phyloP scores from a whole-genome alignment of 495 filamentous ascomycete genomes.

The Trypethelium eluteriae region DNA sequence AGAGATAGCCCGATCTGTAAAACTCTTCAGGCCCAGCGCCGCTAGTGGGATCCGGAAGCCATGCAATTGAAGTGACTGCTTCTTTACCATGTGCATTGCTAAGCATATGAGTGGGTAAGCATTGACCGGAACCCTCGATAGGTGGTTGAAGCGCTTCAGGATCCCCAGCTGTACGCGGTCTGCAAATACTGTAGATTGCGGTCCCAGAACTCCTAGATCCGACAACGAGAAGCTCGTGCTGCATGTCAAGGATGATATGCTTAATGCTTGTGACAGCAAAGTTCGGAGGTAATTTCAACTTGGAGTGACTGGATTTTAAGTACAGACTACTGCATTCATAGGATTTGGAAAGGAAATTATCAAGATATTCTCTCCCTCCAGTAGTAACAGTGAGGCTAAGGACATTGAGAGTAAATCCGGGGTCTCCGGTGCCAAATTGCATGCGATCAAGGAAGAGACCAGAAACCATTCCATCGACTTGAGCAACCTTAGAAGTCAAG shows the following conservation, averaged over 20 bases:
- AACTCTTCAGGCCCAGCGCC: conserved; percentile 24
- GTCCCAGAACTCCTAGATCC: conserved; percentile 61
- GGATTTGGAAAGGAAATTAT: background rate
- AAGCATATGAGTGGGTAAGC: conserved; percentile 19
- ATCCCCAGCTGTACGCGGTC: background rate
- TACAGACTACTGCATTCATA: background rate
- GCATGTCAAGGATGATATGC: conserved; percentile 31
- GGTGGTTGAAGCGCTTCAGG: background rate
- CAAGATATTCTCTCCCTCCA: background rate
- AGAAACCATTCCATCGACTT: conserved; percentile 43
- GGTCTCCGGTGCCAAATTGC: background rate
- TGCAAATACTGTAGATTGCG: conserved; percentile 42
- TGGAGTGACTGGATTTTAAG: background rate
- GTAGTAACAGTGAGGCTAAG: conserved; percentile 3
- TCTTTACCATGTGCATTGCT: conserved; percentile 52
- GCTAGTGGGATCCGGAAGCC: background rate
- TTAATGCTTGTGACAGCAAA: conserved; percentile 38
- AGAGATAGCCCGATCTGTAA: conserved; percentile 35
- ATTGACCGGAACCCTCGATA: background rate
- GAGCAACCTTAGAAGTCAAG: background rate
- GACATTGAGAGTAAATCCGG: conserved; percentile 11
- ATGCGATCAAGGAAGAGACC: conserved; percentile 36
- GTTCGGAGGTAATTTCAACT: conserved; percentile 14
- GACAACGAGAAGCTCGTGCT: conserved; percentile 48
- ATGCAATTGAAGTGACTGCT: conserved; percentile 58